A percentile compares a stretch with the other conserved stretches of the same genome.
phyloP scores from a whole-genome alignment of 768 basidiomycete species.

The Suillus discolor region DNA sequence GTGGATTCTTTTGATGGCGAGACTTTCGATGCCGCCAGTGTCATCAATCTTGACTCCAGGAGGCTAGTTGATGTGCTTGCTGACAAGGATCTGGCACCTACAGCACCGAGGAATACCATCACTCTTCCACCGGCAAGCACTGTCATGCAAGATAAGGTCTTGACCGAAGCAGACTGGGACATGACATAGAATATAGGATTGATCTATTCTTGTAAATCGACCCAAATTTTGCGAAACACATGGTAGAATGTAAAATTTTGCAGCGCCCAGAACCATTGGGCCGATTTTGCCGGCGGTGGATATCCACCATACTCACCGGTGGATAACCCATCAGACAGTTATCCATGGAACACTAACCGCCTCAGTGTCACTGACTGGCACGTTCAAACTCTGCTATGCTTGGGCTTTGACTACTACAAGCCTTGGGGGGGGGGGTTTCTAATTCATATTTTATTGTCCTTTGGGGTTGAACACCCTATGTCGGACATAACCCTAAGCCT shows the following conservation, averaged over 20 bases:
- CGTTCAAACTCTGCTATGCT: too few relatives aligned
- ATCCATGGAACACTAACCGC: too few relatives aligned
- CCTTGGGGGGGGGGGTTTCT: too few relatives aligned
- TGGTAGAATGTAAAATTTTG: background rate
- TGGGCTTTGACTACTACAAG: background rate
- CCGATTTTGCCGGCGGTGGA: background rate
- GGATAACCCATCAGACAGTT: too few relatives aligned
- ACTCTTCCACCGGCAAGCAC: background rate
- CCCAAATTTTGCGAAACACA: background rate
- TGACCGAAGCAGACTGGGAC: background rate
- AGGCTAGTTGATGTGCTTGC: background rate
- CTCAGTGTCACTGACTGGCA: too few relatives aligned
- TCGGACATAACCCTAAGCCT: constrained; percentile 51
- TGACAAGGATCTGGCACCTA: background rate
- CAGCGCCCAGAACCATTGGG: background rate
- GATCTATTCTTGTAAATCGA: background rate
- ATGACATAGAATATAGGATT: background rate
- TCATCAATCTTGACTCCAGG: background rate
- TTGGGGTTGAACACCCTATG: too few relatives aligned
- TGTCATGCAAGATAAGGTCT: background rate
- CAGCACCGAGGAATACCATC: background rate
- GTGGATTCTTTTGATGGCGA: background rate
- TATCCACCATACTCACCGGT: too few relatives aligned
- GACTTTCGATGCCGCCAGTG: background rate
- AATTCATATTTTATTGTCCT: too few relatives aligned